Percentiles rank a stretch among this genome's conserved stretches.
Evolutionary conservation across 2,329 filamentous ascomycete genomes (phyloP).

Genomic region (Claviceps capensis): DNA sequence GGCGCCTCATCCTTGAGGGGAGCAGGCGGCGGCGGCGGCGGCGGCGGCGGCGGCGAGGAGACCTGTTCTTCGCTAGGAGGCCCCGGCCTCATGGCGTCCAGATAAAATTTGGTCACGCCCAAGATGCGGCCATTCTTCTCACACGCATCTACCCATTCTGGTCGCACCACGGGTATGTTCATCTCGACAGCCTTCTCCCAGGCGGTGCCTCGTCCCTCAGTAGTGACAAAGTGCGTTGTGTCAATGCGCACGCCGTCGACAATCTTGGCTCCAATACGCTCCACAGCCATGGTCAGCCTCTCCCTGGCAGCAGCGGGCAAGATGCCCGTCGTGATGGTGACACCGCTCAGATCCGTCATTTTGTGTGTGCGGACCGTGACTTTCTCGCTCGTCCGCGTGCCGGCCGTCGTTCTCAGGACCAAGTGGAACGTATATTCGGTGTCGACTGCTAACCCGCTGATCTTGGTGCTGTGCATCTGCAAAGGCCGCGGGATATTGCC

Average conservation of each 20-base stretch:
- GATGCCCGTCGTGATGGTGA: constrained; percentile 85
- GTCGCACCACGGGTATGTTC: constrained; percentile 93
- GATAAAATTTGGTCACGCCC: constrained; percentile 88
- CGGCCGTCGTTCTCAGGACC: constrained; percentile 78
- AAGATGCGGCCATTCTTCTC: constrained; percentile 86
- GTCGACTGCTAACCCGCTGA: constrained; percentile 89
- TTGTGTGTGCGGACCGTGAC: constrained; percentile 85
- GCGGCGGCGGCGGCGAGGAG: constrained; percentile 8
- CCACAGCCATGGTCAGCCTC: constrained; percentile 58
- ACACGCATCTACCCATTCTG: constrained; percentile 96
- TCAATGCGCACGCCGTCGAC: constrained; percentile 87
- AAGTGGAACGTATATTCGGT: constrained; percentile 93
- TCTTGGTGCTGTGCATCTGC: constrained; percentile 90
- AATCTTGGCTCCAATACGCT: constrained; percentile 84
- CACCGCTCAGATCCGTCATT: constrained; percentile 93
- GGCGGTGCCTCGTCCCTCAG: constrained; percentile 72
- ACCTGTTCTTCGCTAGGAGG: constrained; percentile 22
- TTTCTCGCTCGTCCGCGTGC: constrained; percentile 72
- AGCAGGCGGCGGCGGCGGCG: constrained; percentile 13
- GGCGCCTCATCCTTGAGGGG: constrained; percentile 13
- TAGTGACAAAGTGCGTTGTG: constrained; percentile 96
- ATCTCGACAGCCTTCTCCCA: constrained; percentile 98
- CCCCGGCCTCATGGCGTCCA: constrained; percentile 56
- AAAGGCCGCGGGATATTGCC: constrained; percentile 82
- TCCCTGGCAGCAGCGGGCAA: constrained; percentile 63